phyloP scores from a whole-genome alignment of 169 alveolate genomes.

The Babesia gibsoni region DNA sequence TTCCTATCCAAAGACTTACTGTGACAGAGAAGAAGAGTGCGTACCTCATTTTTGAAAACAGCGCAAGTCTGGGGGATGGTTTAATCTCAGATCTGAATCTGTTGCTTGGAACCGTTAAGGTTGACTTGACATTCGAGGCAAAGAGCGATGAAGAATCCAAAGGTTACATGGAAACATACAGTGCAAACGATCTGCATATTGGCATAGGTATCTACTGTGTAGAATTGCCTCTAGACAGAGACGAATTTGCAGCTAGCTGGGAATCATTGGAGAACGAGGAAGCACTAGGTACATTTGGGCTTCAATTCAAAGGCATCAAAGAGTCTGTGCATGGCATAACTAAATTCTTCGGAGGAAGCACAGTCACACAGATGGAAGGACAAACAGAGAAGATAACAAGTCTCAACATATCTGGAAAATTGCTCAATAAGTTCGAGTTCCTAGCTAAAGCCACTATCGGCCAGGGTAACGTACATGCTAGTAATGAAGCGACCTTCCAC shows the following conservation, averaged over 20 bases:
- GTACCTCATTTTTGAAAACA: constrained; percentile 29
- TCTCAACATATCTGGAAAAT: constrained; percentile 41
- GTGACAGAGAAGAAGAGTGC: constrained; percentile 47
- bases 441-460: constrained; percentile 61
- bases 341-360: constrained; percentile 33
- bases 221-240: constrained; percentile 10
- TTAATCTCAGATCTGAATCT: constrained; percentile 1
- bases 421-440: constrained; percentile 20
- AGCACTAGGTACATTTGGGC: constrained; percentile 38
- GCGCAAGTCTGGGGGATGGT: not conserved
- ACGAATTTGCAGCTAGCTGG: constrained; percentile 38
- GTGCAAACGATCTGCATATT: constrained; percentile 45
- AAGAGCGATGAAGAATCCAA: constrained; percentile 24
- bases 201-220: constrained; percentile 45
- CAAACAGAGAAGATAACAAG: constrained; percentile 13
- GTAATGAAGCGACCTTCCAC: not conserved
- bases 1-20: constrained; percentile 31
- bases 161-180: constrained; percentile 44
- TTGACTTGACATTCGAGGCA: constrained; percentile 34
- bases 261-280: constrained; percentile 2
- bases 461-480: constrained; percentile 37
- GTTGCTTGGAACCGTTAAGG: constrained; percentile 40
- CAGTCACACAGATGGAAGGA: constrained; percentile 3
- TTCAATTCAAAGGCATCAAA: constrained; percentile 46
- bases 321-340: constrained; percentile 40